Percentiles rank a stretch among this genome's conserved stretches.
These are phyloP conservation scores for Chiua virens DNA, from an alignment of 768 basidiomycete genomes.

Conservation along the genomic window DNA sequence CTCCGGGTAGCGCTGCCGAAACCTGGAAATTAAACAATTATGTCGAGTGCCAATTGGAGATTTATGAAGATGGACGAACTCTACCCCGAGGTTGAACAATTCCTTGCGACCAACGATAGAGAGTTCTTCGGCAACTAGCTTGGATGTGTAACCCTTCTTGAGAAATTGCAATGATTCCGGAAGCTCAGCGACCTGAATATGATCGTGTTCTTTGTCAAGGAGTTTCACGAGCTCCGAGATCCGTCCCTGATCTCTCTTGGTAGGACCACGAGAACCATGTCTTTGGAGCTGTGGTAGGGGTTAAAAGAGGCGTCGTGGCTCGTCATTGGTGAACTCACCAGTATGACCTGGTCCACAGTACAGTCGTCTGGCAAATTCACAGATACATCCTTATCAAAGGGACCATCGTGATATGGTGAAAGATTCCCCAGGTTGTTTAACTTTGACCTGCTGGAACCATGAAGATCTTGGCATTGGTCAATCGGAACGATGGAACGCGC, in stretches of 20 bases:
- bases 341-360: conserved; percentile 36
- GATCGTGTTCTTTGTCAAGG: conserved; percentile 22
- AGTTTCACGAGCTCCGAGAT: conserved; percentile 32
- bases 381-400: conserved; percentile 25
- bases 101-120: conserved; percentile 35
- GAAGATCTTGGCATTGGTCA: neutral
- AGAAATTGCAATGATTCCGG: conserved; percentile 34
- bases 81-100: conserved; percentile 38
- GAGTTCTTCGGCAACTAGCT: conserved; percentile 34
- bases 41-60: neutral
- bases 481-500: neutral
- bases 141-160: conserved; percentile 32
- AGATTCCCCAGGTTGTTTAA: conserved; percentile 31
- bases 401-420: conserved; percentile 34
- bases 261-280: conserved; percentile 38
- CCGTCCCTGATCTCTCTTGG: conserved; percentile 23
- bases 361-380: conserved; percentile 35
- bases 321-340: conserved; percentile 26
- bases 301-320: neutral
- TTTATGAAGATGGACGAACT: conserved; percentile 23
- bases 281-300: conserved; percentile 33
- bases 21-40: neutral
- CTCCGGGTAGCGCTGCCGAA: conserved; percentile 10
- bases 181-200: conserved; percentile 28
- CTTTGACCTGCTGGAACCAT: neutral